Evolutionary conservation across 2,329 filamentous ascomycete species (phyloP), one percentile per base, ranked within the genome.

Genomic region (Colletotrichum sp.): DNA sequence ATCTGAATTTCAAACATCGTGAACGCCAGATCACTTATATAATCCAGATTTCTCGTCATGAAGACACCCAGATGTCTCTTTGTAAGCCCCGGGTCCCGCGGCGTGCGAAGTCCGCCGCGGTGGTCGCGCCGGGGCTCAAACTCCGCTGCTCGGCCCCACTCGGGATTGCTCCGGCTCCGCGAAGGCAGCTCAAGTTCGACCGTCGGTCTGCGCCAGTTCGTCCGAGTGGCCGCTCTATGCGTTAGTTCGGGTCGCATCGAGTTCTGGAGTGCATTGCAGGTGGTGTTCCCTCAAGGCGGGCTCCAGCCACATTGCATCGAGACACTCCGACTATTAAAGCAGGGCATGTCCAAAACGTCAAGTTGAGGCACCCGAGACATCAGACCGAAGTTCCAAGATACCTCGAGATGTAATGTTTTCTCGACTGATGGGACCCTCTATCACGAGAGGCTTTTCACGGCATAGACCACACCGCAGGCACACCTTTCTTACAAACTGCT

Each of bases 241-340:
- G 12, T 7, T 8, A 4, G 0, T 13, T 8, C 12, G n/a, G 44
- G n/a, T 13, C n/a, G n/a, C n/a, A 5, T 21, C 6, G 10, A 24
- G 6, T 13, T 24, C n/a, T 21, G 6, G 6, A 18, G n/a, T 52
- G n/a, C 6, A 52, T 52, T 4, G 10, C 18, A 52, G n/a, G 6
- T 3, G n/a, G 16, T 52, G 44, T 21, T 6, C 16, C 4, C n/a
- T 7, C n/a, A 13, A 21, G n/a, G 0, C 12, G 6, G 13, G n/a
- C 44, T 21, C 16, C 44, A 13, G 12, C n/a, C 44, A 10, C n/a
- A 52, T 21, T 52, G 0, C 18, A 0, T 12, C 5, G 18, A 49
- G 39, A n/a, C 18, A 21, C 39, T 49, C 18, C 3, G 3, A 12
- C 9, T n/a, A n/a, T 52, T 12, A 52, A 52, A 7, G 6, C n/a